Evolutionary conservation across 768 basidiomycete species (phyloP).

Genomic region (Vararia minispora): DNA sequence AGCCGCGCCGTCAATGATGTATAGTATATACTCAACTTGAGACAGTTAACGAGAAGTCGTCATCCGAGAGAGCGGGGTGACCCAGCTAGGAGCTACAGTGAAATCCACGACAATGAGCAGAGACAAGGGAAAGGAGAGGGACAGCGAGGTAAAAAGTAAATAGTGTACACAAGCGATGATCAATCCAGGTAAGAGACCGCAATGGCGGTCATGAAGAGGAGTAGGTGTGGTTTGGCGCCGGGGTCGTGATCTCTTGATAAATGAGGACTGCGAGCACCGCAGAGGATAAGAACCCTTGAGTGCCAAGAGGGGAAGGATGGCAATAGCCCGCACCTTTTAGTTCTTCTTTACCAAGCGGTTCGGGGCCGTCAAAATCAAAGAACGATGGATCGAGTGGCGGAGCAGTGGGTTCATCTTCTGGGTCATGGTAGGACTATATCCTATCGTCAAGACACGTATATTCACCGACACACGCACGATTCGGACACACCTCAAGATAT

Average conservation of each 20-base stretch:
- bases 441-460: background rate
- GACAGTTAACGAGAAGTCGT: too few relatives aligned
- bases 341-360: slow-evolving; percentile 51
- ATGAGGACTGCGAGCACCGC: slow-evolving; percentile 7
- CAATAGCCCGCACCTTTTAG: slow-evolving; percentile 42
- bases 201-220: slow-evolving; percentile 4
- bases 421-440: slow-evolving; percentile 73
- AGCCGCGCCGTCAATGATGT: too few relatives aligned
- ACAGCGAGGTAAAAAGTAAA: too few relatives aligned
- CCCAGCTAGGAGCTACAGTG: too few relatives aligned
- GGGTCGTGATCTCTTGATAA: slow-evolving; percentile 10
- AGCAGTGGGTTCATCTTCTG: slow-evolving; percentile 80
- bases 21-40: too few relatives aligned
- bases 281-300: background rate
- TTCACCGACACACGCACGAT: background rate
- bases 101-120: too few relatives aligned
- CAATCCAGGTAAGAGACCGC: too few relatives aligned
- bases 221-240: slow-evolving; percentile 2
- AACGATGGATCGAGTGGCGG: slow-evolving; percentile 64
- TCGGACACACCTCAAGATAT: slow-evolving; percentile 57
- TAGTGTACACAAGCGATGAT: too few relatives aligned
- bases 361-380: slow-evolving; percentile 74
- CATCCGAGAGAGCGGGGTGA: too few relatives aligned
- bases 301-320: background rate
- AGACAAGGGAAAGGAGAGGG: too few relatives aligned